Conservation (phyloP, 2,329 filamentous ascomycete species). For the Periconia sp. region DNA sequence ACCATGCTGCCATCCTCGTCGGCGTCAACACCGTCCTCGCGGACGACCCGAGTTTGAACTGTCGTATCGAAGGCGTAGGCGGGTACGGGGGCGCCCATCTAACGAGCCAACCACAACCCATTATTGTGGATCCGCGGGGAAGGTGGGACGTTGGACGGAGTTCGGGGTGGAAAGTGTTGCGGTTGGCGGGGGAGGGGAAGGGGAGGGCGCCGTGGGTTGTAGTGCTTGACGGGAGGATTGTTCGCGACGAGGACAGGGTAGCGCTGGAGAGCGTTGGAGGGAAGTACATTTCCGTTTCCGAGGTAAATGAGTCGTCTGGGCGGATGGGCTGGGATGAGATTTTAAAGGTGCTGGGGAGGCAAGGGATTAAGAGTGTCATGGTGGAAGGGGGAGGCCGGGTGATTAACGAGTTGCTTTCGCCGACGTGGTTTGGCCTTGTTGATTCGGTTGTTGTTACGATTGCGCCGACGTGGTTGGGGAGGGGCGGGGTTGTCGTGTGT, state of each 20-base stretch:
- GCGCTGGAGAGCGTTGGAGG: conserved; percentile 37
- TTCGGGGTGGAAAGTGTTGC: conserved; percentile 67
- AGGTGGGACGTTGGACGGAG: conserved; percentile 74
- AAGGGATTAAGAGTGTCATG: conserved; percentile 81
- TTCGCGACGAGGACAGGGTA: conserved; percentile 35
- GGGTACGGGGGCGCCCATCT: conserved; percentile 61
- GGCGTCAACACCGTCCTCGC: conserved; percentile 84
- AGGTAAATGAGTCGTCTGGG: neutral
- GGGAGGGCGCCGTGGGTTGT: conserved; percentile 79
- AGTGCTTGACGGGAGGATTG: conserved; percentile 28
- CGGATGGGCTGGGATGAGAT: conserved; percentile 64
- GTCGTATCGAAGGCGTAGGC: conserved; percentile 69
- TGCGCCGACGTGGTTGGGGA: conserved; percentile 87
- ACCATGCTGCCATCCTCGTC: conserved; percentile 83
- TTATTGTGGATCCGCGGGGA: conserved; percentile 80
- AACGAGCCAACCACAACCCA: conserved; percentile 74
- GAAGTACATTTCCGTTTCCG: conserved; percentile 23
- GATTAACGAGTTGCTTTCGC: conserved; percentile 79
- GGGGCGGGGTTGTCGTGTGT: conserved; percentile 78
- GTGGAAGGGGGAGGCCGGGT: conserved; percentile 85
- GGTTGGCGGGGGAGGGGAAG: conserved; percentile 66
- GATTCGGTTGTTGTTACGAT: conserved; percentile 86
- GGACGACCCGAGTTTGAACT: conserved; percentile 87
- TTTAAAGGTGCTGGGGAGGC: conserved; percentile 60
- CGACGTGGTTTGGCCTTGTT: conserved; percentile 66